Base-by-base conservation (phyloP, 495 filamentous ascomycete species). In the Hyaloscypha bicolor region DNA sequence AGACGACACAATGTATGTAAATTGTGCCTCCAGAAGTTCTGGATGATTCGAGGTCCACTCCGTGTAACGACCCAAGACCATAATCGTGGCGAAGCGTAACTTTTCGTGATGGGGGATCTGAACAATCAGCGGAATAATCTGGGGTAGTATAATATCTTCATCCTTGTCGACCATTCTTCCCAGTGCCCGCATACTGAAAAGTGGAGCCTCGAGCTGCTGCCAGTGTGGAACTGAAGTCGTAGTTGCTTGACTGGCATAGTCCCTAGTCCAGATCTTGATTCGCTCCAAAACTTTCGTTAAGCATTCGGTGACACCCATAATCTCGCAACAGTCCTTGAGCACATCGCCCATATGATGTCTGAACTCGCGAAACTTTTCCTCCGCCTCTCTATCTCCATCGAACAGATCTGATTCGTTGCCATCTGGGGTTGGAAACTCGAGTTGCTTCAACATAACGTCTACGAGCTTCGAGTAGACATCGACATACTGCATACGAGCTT, bases 311-410 rank as follows among this genome's bases (percentile, higher is more conserved):
- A 94, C 90, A 12, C 94, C 94, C 75, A 99, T 94, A 22, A 99
- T 94, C 71, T 96, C 90, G 77, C 95, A 98, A 62, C 93, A 93
- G 74, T 98, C 95, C 79, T 99, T 99, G 51, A 99, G 86, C 3
- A 97, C 95, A 77, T 99, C 95, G 21, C 95, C 95, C 93, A 98
- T 99, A 31, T 90, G 85, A 76, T 99, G 95, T 67, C 95, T 83
- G 81, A 97, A 98, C 73, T 96, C 92, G 51, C 95, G 88, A 81
- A 98, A 99, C 73, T 95, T 97, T 73, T 99, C 95, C 75, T 99
- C 95, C 59, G 92, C 87, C 75, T 97, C 95, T 9, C 96, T 87
- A 73, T 99, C 96, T 63, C 95, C 95, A 53, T 96, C 94, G 72
- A 98, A 99, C 6, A 97, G 79, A 76, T 99, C 95, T 9, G 83